Base-by-base conservation (phyloP, 2,329 filamentous ascomycete species). In the Calonectria hawksworthii region DNA sequence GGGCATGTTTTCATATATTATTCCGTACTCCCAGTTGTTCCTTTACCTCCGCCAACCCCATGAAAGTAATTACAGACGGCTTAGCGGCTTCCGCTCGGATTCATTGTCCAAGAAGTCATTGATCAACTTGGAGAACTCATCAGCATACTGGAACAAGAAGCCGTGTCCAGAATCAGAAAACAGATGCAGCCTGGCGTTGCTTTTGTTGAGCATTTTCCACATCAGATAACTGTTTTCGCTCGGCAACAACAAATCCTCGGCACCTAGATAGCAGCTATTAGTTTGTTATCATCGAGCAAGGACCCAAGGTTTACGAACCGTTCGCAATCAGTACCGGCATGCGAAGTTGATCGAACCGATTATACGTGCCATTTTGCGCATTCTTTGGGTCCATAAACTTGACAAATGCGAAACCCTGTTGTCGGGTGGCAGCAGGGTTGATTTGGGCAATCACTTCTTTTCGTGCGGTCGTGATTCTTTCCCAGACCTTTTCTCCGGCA, bases 281-380 rank as follows among this genome's bases (percentile, higher is more conserved):
- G 65, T 13, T 23, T 34, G 13, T 16, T 16, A 14, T 47, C 10
- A 32, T 7, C 32, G 16, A 8, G 2, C 4, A 2, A 36, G 3
- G 14, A 34, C 8, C 11, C 1, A 10, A 2, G 8, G 11, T 2
- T 28, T 26, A 77, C 83, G 79, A 78, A 86, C 85, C 85, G 73
- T 85, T 85, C n/a, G 83, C 83, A 68, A 86, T 83, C 36, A 86
- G 68, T 1, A 86, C 83, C 1, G 85, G 85, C 63, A 86, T 76
- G 36, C 75, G 74, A 36, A 87, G 79, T 78, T 84, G 81, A 9
- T 80, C 74, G 28, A 86, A 76, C 10, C 84, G 77, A 52, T 83
- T 75, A 68, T 83, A 86, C 3, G 83, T 84, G 6, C 80, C 84
- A 8, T 85, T 81, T 21, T 73, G 68, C 2, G 83, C 82, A 59